These are phyloP conservation scores for Lasiodiplodia gonubiensis DNA, from an alignment of 2,329 filamentous ascomycete species.

Conservation along the genomic window DNA sequence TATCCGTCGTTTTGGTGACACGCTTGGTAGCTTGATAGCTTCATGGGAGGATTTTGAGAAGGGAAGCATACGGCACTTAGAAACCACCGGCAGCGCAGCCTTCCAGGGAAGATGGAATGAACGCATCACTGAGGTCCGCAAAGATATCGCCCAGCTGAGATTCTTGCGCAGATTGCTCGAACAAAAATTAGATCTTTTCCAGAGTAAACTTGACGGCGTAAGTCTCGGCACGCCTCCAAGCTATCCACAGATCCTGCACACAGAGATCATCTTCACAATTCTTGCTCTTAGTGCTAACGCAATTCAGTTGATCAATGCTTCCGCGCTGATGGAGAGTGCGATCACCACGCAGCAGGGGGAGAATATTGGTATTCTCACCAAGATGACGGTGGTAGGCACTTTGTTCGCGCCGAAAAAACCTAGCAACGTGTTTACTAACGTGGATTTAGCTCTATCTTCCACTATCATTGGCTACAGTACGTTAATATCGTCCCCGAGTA, in stretches of 20 bases:
- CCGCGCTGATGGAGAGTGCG: slow-evolving; percentile 9
- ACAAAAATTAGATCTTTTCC: background rate
- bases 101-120: background rate
- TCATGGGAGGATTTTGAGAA: slow-evolving; percentile 1
- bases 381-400: slow-evolving; percentile 24
- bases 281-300: background rate
- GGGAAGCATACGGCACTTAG: background rate
- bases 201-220: background rate
- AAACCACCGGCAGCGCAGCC: background rate
- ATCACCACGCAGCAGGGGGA: slow-evolving; percentile 1
- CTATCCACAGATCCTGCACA: background rate
- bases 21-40: background rate
- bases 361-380: slow-evolving; percentile 23
- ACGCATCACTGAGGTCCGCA: background rate
- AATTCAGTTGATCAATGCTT: slow-evolving; percentile 7
- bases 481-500: too few species aligned
- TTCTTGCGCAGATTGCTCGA: background rate
- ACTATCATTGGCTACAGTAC: background rate
- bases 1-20: background rate
- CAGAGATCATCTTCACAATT: background rate
- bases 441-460: background rate
- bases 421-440: background rate
- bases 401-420: accelerated
- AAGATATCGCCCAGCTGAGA: background rate
- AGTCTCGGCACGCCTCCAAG: background rate